Evolutionary conservation across 1,139 yeast genomes (phyloP), one percentile per base, ranked within the genome.

Genomic region (Taphrina confusa): DNA sequence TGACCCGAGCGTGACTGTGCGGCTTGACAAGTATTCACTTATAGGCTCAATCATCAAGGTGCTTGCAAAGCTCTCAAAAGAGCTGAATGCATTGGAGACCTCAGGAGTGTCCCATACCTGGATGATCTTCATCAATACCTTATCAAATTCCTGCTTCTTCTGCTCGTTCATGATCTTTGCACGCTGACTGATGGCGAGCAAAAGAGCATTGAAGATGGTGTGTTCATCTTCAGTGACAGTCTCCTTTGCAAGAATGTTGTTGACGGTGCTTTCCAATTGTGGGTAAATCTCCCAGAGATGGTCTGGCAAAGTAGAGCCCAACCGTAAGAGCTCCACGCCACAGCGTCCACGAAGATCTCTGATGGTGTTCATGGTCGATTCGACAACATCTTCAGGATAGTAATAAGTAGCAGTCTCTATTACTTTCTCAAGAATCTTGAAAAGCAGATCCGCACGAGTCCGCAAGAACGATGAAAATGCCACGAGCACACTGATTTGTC

Each of bases 51-150:
- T 88, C 2, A 98, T 98, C 61, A 94, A 80, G 68, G 97, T 80
- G 72, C 91, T 97, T 97, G 92, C 91, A 68, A 94, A 94, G 97
- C 97, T 91, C 65, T 89, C 96, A 57, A 94, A 77, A 69, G 92
- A 95, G 71, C 84, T 78, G 39, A 92, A 75, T 0, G 97, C 97
- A 68, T 88, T 88, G 66, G 89, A 90, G 0, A 97, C 91, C 16
- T 83, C 85, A 14, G 92, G 92, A 56, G 91, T 89, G 1, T 92
- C 84, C 99, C 99, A 94, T 0, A 96, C 94, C 34, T 81, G 75
- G 54, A 94, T 75, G 67, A 92, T 97, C 0, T 96, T 96, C 70
- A 91, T 97, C 2, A 92, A 98, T 62, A 94, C 87, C 57, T 82
- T 81, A 14, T 90, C 80, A 72, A 94, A 94, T 64, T 90, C 76